Base-by-base conservation (phyloP, 768 basidiomycete genomes). In the Boletus coccyginus region DNA sequence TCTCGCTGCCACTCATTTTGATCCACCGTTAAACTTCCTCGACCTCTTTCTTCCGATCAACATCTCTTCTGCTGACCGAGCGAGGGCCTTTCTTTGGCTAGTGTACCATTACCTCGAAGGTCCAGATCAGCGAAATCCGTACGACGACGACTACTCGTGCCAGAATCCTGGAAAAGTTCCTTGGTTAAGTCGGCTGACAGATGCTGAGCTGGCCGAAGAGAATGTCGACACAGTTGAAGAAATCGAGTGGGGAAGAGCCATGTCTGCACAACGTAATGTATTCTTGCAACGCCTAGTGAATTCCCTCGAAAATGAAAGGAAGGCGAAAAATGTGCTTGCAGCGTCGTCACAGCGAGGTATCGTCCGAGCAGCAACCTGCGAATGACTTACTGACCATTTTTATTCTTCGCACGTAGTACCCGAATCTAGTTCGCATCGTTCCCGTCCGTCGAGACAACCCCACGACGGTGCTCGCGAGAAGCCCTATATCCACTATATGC, bases 31-130 rank as follows among this genome's bases (percentile, higher is more conserved):
- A 35, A 89, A 90, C 67, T 88, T 94, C 58, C 77, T 92, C 43
- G 92, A 95, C 72, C 77, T 95, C 40, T 95, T 95, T 70, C 78
- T 92, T 40, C 90, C 92, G 39, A 84, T 86, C 63, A 79, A 81
- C 44, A 75, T 92, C 36, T 80, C 87, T 12, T 91, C 92, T 3
- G 70, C 71, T 5, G 86, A 88, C 59, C 87, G 94, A 32, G 91
- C 89, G 7, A 77, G 76, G 53, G 89, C 85, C 4, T 92, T 96
- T 69, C 78, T 96, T 31, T 93, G 90, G 88, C 78, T 93, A 54
- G 73, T 92, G 47, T 93, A 84, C 70, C 80, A 90, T 66, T 93
- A 94, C 70, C 77, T 94, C 60, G 91, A 94, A 70, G 78, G 77
- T 35, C 77, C 81, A 1, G 76, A 78, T 36, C 70, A 75, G 12